Base-by-base conservation (phyloP, 148 eudicot species). In the Pouteria glomerata region DNA sequence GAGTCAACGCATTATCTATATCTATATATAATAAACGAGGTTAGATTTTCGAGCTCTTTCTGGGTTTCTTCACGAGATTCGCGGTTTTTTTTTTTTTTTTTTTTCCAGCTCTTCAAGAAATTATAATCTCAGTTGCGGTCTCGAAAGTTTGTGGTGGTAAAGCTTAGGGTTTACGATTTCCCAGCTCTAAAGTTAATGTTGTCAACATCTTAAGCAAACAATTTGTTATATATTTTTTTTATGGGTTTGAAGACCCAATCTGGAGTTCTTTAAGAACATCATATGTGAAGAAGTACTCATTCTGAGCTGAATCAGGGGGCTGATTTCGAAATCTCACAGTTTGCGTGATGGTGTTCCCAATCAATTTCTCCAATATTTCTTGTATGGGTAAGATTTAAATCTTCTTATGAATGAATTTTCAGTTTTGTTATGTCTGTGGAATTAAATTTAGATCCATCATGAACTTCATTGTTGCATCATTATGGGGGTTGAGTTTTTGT, bases 101-200 rank as follows among this genome's bases (percentile, higher is more conserved):
- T n/a, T 27, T 18, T 29, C 57, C 27, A 14, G 8, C 39, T 72
- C 65, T 33, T 63, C 50, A 73, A 21, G 42, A 27, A n/a, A n/a
- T 30, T n/a, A 39, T 19, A 26, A 8, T 73, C 48, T 12, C 41
- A 26, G 35, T 51, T 3, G 3, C 57, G 24, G 37, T 39, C 51
- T 44, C 51, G 24, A n/a, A 34, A 37, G 42, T 13, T 21, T 56
- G 44, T 64, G 69, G n/a, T 4, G 19, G 1, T 37, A 6, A 31
- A 12, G 69, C 82, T 80, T 83, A 0, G 30, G 44, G 12, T 64
- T 76, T 24, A 78, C 78, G 82, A 27, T 62, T 77, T 72, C 73
- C 79, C 80, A 83, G 82, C 79, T 74, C 73, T 73, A 79, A 70
- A 79, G 78, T 76, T 59, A 27, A 11, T 24, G 23, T n/a, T 35